Evolutionary conservation across 257 asterid species (phyloP).

Genomic region (Nicotiana tomentosiformis): DNA sequence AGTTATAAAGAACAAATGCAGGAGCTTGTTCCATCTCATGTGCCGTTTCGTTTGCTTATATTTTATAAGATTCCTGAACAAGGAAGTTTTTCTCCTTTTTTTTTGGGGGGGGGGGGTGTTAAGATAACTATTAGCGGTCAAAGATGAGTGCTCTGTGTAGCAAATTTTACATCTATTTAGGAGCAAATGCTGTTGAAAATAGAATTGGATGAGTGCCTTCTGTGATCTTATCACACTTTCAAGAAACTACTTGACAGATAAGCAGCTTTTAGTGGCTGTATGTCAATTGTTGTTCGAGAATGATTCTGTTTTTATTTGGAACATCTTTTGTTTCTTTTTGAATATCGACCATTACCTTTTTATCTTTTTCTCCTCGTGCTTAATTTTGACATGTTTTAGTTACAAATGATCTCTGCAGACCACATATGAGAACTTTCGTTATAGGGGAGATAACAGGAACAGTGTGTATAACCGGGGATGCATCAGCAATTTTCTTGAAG

Average conservation of each 20-base stretch:
- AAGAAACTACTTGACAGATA: not conserved
- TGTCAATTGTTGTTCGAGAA: not conserved
- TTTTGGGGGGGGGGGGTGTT: not conserved
- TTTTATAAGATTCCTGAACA: not conserved
- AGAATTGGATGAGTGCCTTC: not conserved
- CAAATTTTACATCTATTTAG: not conserved
- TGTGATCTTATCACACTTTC: not conserved
- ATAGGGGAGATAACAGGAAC: slow-evolving; percentile 24
- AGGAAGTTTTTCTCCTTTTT: too few relatives aligned
- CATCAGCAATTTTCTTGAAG: slow-evolving; percentile 23
- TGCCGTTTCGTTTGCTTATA: not conserved
- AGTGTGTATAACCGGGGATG: slow-evolving; percentile 35
- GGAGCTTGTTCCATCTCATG: not conserved
- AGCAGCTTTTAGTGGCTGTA: not conserved
- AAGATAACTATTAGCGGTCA: not conserved
- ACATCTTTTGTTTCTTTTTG: not conserved
- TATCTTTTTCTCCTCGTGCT: not conserved
- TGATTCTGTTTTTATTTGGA: not conserved
- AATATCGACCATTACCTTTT: not conserved
- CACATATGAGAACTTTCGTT: slow-evolving; percentile 59
- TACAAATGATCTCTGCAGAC: slow-evolving; percentile 33
- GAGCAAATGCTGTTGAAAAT: not conserved
- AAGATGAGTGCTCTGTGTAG: not conserved
- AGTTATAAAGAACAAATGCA: not conserved
- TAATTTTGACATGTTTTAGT: not conserved